These are phyloP conservation scores for Ceratocystis papillata DNA, from an alignment of 2,329 filamentous ascomycete genomes.

Conservation along the genomic window DNA sequence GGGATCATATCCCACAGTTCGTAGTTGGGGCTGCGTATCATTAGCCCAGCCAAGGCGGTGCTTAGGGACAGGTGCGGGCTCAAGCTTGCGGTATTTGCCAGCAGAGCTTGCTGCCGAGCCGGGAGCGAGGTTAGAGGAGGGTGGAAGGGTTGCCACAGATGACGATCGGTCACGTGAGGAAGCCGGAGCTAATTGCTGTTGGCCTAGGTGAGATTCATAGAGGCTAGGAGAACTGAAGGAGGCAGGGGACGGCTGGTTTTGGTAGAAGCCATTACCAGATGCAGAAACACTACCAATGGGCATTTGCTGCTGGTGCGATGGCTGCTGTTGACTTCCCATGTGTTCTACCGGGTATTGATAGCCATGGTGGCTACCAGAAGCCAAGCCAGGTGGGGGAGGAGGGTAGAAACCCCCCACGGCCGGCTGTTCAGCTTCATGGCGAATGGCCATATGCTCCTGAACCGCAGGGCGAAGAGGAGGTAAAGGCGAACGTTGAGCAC, in stretches of 20 bases:
- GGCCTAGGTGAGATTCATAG: conserved; percentile 16
- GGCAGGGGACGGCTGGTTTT: conserved; percentile 8
- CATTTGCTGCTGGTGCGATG: neutral
- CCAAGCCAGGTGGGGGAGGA: conserved; percentile 15
- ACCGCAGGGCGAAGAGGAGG: conserved; percentile 21
- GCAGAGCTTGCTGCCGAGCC: conserved; percentile 8
- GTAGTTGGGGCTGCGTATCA: conserved; percentile 45
- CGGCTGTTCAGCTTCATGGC: conserved; percentile 11
- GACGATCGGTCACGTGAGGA: conserved; percentile 19
- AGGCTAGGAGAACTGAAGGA: conserved; percentile 16
- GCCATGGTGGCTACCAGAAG: conserved; percentile 10
- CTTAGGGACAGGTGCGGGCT: conserved; percentile 46
- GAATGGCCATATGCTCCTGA: conserved; percentile 13
- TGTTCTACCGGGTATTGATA: conserved; percentile 13
- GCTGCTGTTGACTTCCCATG: conserved; percentile 15
- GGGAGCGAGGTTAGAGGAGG: conserved; percentile 7
- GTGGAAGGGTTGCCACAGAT: conserved; percentile 15
- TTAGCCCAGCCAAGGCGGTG: conserved; percentile 39
- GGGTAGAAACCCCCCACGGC: conserved; percentile 15
- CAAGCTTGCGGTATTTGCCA: conserved; percentile 46
- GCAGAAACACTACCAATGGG: neutral
- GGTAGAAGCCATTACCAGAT: conserved; percentile 5
- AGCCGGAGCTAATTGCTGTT: conserved; percentile 3
- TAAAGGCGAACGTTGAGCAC: conserved; percentile 19
- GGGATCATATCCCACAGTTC: conserved; percentile 47